Conservation (phyloP, 352 stramenopile genomes). For the Globisporangium paddicum region DNA sequence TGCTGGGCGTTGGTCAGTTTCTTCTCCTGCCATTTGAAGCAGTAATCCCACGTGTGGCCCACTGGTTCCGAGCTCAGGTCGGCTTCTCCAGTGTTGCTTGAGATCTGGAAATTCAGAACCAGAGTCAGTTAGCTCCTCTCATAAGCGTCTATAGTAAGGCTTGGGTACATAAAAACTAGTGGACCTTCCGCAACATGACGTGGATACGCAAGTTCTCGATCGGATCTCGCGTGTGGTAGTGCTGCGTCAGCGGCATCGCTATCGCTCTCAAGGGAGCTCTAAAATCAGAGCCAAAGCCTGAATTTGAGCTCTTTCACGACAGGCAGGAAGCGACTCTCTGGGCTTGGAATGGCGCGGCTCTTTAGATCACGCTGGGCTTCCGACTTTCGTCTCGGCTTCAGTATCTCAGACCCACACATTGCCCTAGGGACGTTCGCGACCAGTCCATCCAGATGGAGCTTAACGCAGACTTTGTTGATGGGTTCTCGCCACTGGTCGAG, state of each 20-base stretch:
- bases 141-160: too few relatives aligned
- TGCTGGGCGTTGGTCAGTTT: conserved; percentile 18
- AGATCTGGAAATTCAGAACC: too few relatives aligned
- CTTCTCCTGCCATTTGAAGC: conserved; percentile 58
- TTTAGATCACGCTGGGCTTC: background rate
- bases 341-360: too few relatives aligned
- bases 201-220: conserved; percentile 63
- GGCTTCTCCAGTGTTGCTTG: background rate
- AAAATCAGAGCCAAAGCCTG: background rate
- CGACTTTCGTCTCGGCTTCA: too few relatives aligned
- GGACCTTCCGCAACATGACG: conserved; percentile 60
- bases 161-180: too few relatives aligned
- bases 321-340: too few relatives aligned
- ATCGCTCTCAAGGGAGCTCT: background rate
- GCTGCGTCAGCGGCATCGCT: conserved; percentile 38
- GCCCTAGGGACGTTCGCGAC: conserved; percentile 2
- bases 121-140: background rate
- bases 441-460: background rate
- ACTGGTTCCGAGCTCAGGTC: conserved; percentile 13
- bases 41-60: conserved; percentile 35
- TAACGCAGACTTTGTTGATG: too few relatives aligned
- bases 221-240: conserved; percentile 71
- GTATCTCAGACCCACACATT: too few relatives aligned
- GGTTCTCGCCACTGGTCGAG: background rate
- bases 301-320: too few relatives aligned